phyloP scores from a whole-genome alignment of 306 rosid species.

The Pachyrhizus erosus region DNA sequence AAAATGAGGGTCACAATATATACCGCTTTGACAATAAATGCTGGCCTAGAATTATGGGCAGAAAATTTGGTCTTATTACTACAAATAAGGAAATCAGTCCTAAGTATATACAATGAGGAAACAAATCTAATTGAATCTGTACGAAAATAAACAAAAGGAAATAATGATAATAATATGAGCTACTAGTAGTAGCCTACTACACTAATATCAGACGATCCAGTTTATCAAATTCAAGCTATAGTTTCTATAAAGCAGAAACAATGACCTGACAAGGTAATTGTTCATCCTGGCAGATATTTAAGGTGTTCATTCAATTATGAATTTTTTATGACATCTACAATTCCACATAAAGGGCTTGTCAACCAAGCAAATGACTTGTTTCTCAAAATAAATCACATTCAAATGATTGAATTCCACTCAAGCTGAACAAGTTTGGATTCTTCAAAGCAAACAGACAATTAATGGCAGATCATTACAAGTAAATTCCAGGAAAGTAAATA shows the following conservation, averaged over 20 bases:
- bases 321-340: background rate
- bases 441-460: background rate
- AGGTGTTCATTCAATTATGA: constrained; percentile 10
- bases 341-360: background rate
- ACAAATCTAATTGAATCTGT: background rate
- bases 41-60: background rate
- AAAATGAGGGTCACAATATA: background rate
- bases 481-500: background rate
- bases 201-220: background rate
- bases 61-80: background rate
- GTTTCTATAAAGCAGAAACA: background rate
- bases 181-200: too few species aligned
- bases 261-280: constrained; percentile 6
- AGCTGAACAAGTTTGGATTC: background rate
- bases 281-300: background rate
- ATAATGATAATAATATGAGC: background rate
- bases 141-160: background rate
- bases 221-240: background rate
- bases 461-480: background rate
- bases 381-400: background rate
- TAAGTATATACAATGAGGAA: background rate
- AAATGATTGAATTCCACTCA: background rate
- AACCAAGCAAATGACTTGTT: background rate
- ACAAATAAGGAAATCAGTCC: background rate
- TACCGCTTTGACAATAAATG: background rate